Percentiles rank a stretch among this genome's conserved stretches.
These are phyloP conservation scores for Cryptosporidium parvum DNA, from an alignment of 169 alveolate genomes.

Conservation along the genomic window DNA sequence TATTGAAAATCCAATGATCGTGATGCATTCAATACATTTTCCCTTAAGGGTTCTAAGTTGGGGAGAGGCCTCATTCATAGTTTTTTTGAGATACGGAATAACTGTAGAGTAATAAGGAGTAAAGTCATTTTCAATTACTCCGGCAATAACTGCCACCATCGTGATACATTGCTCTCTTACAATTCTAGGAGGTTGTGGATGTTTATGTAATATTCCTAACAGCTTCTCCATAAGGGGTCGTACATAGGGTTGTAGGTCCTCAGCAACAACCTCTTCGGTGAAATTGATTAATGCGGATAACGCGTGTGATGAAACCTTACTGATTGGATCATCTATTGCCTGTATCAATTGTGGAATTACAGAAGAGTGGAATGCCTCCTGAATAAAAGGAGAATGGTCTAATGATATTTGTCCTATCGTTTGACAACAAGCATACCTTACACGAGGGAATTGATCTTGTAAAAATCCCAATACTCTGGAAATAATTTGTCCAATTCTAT, in stretches of 20 bases:
- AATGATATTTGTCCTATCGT: slow-evolving; percentile 92
- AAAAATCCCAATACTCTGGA: slow-evolving; percentile 84
- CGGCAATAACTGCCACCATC: slow-evolving; percentile 91
- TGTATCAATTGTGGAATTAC: slow-evolving; percentile 86
- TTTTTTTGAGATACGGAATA: slow-evolving; percentile 88
- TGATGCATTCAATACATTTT: slow-evolving; percentile 90
- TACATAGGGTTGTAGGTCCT: slow-evolving; percentile 85
- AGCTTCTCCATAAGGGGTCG: slow-evolving; percentile 86
- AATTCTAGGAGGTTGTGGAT: slow-evolving; percentile 75
- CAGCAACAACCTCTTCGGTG: slow-evolving; percentile 90
- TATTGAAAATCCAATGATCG: slow-evolving; percentile 90
- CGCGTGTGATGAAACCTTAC: slow-evolving; percentile 91
- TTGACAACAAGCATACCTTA: slow-evolving; percentile 92
- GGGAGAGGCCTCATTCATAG: slow-evolving; percentile 81
- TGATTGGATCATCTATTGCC: slow-evolving; percentile 87
- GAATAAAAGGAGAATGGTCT: slow-evolving; percentile 92
- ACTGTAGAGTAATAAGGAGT: slow-evolving; percentile 86
- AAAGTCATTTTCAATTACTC: slow-evolving; percentile 91
- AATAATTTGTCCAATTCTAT: slow-evolving; percentile 84
- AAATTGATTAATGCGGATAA: slow-evolving; percentile 91
- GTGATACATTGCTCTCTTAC: slow-evolving; percentile 92
- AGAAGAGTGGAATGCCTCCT: slow-evolving; percentile 77
- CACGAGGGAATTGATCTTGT: slow-evolving; percentile 88
- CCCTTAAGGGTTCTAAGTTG: slow-evolving; percentile 90
- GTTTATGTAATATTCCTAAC: slow-evolving; percentile 81